A percentile compares a stretch with the other conserved stretches of the same genome.
Evolutionary conservation across 2,329 filamentous ascomycete genomes (phyloP).

Genomic region (Monilinia fructicola): DNA sequence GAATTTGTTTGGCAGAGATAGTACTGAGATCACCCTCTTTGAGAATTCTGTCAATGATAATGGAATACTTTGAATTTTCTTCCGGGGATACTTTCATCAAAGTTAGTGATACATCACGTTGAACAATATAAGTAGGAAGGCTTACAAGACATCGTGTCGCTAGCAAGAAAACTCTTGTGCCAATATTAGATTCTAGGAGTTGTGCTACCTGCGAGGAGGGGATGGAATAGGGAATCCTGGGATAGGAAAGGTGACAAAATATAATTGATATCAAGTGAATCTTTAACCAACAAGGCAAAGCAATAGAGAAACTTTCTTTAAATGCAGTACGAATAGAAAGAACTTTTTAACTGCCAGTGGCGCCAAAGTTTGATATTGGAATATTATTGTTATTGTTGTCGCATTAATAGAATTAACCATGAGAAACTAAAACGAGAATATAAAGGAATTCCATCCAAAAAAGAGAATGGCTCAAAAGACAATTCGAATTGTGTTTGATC

Average conservation of each 20-base stretch:
- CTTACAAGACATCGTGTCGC: conserved; percentile 33
- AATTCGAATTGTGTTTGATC: not conserved
- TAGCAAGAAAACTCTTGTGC: conserved; percentile 1
- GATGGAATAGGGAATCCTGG: conserved; percentile 4
- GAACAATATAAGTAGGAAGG: not conserved
- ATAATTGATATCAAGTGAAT: conserved; percentile 10
- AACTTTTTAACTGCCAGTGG: not conserved
- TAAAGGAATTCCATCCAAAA: conserved; percentile 10
- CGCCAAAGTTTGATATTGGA: conserved; percentile 15
- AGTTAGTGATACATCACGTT: conserved; percentile 22
- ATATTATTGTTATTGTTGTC: conserved; percentile 20
- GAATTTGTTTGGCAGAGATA: conserved; percentile 44
- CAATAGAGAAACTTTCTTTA: not conserved
- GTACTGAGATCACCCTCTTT: conserved; percentile 41
- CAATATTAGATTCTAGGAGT: conserved; percentile 12
- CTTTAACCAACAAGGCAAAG: not conserved
- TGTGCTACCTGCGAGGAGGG: conserved; percentile 17
- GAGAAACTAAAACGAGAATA: conserved; percentile 14
- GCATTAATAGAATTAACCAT: conserved; percentile 6
- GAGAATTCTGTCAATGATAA: conserved; percentile 45
- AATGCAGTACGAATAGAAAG: conserved; percentile 1
- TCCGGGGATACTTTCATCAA: conserved; percentile 34
- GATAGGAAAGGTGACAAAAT: conserved; percentile 2
- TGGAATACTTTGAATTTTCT: conserved; percentile 40
- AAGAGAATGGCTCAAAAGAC: not conserved